These are phyloP conservation scores for Alliaria petiolata DNA, from an alignment of 345 rosid genomes.

Conservation along the genomic window DNA sequence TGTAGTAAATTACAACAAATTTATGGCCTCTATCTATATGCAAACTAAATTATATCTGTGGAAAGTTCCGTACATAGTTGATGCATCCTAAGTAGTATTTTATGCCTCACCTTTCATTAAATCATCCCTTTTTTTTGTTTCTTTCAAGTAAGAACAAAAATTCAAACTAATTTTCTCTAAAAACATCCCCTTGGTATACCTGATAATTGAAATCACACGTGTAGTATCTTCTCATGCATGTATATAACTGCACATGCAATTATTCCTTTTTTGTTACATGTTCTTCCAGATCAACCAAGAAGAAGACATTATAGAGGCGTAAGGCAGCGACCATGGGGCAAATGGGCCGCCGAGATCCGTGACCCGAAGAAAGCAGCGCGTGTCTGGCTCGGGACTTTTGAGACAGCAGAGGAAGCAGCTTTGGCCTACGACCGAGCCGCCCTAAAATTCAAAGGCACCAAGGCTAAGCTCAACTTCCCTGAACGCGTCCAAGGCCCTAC, in stretches of 20 bases:
- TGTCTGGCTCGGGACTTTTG: constrained; percentile 91
- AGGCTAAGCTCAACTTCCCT: constrained; percentile 92
- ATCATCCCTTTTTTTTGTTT: background rate
- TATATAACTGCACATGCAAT: constrained; percentile 12
- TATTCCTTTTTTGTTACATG: background rate
- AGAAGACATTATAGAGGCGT: constrained; percentile 87
- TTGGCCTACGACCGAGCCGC: constrained; percentile 88
- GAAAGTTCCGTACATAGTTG: background rate
- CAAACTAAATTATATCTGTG: too few relatives aligned
- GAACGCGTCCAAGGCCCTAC: constrained; percentile 65
- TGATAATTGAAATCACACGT: constrained; percentile 6
- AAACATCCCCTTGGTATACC: background rate
- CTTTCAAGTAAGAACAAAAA: background rate
- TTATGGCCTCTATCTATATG: too few relatives aligned
- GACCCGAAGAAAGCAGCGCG: constrained; percentile 77
- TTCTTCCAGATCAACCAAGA: constrained; percentile 49
- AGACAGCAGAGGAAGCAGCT: constrained; percentile 89
- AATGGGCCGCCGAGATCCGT: constrained; percentile 96
- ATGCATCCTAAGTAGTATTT: background rate
- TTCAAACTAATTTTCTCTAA: background rate
- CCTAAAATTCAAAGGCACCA: constrained; percentile 86
- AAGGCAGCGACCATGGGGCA: constrained; percentile 97
- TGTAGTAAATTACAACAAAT: background rate
- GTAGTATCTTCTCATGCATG: constrained; percentile 15
- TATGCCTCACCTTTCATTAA: background rate